Conservation (phyloP, 352 stramenopile genomes). For the Elongisporangium undulatum region DNA sequence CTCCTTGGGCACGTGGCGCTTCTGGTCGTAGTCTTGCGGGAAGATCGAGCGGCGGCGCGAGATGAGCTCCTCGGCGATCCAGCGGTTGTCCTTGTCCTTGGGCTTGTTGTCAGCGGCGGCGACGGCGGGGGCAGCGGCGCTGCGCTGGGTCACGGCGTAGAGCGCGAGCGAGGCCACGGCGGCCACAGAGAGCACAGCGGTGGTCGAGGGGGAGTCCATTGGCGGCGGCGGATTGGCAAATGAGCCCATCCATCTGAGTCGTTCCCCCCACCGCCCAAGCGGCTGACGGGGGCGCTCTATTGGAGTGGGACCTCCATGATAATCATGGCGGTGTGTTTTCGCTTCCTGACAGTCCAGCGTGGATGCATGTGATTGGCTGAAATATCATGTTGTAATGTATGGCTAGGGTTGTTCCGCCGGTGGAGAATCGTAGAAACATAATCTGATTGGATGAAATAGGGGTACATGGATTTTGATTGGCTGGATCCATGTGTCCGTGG, state of each 20-base stretch:
- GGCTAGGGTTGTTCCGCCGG: slow-evolving; percentile 12
- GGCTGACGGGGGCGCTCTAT: neutral
- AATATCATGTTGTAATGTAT: neutral
- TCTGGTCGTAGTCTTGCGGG: slow-evolving; percentile 60
- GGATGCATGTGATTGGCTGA: slow-evolving; percentile 3
- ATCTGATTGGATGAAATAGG: too few relatives aligned
- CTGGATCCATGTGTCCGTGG: neutral
- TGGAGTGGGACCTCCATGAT: slow-evolving; percentile 7
- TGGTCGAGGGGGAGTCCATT: slow-evolving; percentile 19
- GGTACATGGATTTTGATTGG: neutral
- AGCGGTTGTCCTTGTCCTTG: slow-evolving; percentile 30
- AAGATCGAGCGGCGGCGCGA: slow-evolving; percentile 74
- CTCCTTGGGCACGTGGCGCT: slow-evolving; percentile 39
- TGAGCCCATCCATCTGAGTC: slow-evolving; percentile 2
- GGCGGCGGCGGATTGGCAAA: slow-evolving; percentile 3
- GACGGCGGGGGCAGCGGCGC: slow-evolving; percentile 12
- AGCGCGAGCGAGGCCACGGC: slow-evolving; percentile 27
- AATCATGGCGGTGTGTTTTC: slow-evolving; percentile 7
- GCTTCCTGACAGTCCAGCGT: neutral
- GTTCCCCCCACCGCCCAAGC: neutral
- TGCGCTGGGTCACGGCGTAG: slow-evolving; percentile 32
- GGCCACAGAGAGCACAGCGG: slow-evolving; percentile 21
- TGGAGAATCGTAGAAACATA: slow-evolving; percentile 1
- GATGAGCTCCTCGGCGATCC: slow-evolving; percentile 73
- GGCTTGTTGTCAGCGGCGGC: slow-evolving; percentile 11